Evolutionary conservation across 805 yeast genomes (phyloP), one percentile per base, ranked within the genome.

Genomic region (Kodamaea kaohsiungensis): DNA sequence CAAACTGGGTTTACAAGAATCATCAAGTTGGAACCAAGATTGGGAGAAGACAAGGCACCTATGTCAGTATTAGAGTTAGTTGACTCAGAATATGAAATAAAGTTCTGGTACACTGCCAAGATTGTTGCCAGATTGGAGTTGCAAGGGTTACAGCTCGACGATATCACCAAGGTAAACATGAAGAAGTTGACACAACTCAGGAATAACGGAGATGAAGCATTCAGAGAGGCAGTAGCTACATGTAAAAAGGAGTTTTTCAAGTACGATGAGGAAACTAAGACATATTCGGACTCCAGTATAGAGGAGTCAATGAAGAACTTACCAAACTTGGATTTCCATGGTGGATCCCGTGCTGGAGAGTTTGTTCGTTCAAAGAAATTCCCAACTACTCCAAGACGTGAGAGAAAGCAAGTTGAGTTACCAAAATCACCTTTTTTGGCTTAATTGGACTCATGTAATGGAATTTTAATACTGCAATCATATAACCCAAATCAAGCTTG

Each of bases 11-110:
- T 87, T 73, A 91, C 98, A 2, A 83, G 98, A 61, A 83, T 93
- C 52, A 73, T 91, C 57, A 86, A 82, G 61, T 75, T 95, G 56
- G 98, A 95, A 69, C 91, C 92, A 15, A 80, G 98, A 60, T 70
- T 87, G 47, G 92, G 95, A 53, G 78, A 75, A 56, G 99, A 95
- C 68, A 88, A 85, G 57, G 96, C 98, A 0, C 92, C 92, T 33
- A 95, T 89, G 78, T 86, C 95, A 0, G 85, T 92, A 7, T 65
- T 95, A 52, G 99, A 95, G 70, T 76, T 95, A 48, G 96, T 93
- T 1, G 97, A 89, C 61, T 66, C 77, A 0, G 74, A 67, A 2
- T 71, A 63, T 55, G 96, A 90, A 66, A 80, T 89, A 78, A 83
- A 86, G 61, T 80, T 84, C 59, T 88, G 96, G 84, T 73, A 83